Conservation (phyloP, 768 basidiomycete species). For the Hydnum rufescens region DNA sequence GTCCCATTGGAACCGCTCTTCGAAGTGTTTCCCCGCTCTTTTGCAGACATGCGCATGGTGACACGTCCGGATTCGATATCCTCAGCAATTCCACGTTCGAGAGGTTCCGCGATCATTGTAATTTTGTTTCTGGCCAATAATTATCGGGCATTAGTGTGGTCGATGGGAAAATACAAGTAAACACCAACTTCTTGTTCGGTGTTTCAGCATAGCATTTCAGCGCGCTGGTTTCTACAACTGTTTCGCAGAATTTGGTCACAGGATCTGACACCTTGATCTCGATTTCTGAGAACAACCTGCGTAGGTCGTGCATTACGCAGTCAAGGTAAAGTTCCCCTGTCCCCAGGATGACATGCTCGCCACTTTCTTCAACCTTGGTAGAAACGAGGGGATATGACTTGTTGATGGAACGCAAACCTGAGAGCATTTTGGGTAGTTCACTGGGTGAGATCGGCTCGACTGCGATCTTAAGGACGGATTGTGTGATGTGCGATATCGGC, state of each 20-base stretch:
- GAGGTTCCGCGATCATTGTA: constrained; percentile 97
- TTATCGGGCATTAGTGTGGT: not conserved
- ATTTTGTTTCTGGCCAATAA: constrained; percentile 59
- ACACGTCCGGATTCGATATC: constrained; percentile 89
- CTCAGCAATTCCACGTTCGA: constrained; percentile 88
- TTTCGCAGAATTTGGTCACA: constrained; percentile 95
- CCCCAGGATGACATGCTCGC: constrained; percentile 91
- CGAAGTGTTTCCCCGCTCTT: constrained; percentile 93
- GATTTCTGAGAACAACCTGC: constrained; percentile 85
- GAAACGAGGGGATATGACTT: constrained; percentile 89
- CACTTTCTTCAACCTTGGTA: constrained; percentile 96
- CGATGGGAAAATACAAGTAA: not conserved
- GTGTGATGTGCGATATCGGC: constrained; percentile 90
- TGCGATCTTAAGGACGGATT: constrained; percentile 92
- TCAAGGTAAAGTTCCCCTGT: constrained; percentile 96
- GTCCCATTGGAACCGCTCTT: constrained; percentile 97
- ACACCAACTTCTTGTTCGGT: constrained; percentile 85
- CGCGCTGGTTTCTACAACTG: constrained; percentile 91
- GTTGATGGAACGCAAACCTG: constrained; percentile 89
- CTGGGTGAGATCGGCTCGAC: constrained; percentile 97
- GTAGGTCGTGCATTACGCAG: constrained; percentile 88
- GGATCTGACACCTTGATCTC: constrained; percentile 99
- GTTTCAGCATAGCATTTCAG: constrained; percentile 98
- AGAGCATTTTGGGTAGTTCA: constrained; percentile 96
- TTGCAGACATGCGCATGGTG: constrained; percentile 84